A percentile compares a stretch with the other conserved stretches of the same genome.
phyloP scores from a whole-genome alignment of 805 yeast genomes.

The Metschnikowia chrysomelidarum region DNA sequence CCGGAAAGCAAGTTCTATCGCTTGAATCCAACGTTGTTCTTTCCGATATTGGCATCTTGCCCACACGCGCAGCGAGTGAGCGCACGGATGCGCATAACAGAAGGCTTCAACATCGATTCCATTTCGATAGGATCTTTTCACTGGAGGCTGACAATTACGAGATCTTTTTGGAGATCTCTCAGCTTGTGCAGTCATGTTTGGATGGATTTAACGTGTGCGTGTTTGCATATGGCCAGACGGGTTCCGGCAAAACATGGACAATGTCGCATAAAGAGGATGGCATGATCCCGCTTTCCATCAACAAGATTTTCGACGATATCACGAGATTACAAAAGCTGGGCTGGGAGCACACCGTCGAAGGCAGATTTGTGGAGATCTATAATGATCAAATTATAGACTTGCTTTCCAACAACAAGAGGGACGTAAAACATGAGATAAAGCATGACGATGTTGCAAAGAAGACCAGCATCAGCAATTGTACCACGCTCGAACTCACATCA shows the following conservation, averaged over 20 bases:
- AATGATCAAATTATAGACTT: slow-evolving; percentile 80
- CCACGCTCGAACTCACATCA: slow-evolving; percentile 44
- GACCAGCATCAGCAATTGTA: slow-evolving; percentile 62
- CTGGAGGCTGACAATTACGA: slow-evolving; percentile 51
- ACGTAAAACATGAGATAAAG: slow-evolving; percentile 60
- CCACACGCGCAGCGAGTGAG: background rate
- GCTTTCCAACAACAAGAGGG: slow-evolving; percentile 29
- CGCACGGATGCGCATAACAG: slow-evolving; percentile 2
- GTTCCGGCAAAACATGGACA: slow-evolving; percentile 90
- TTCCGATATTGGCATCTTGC: slow-evolving; percentile 1
- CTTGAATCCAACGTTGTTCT: slow-evolving; percentile 9
- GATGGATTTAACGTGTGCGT: slow-evolving; percentile 93
- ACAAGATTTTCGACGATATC: slow-evolving; percentile 63
- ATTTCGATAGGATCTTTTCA: slow-evolving; percentile 77
- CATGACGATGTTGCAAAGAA: slow-evolving; percentile 56
- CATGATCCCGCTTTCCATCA: slow-evolving; percentile 73
- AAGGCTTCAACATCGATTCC: slow-evolving; percentile 38
- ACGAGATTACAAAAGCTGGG: slow-evolving; percentile 48
- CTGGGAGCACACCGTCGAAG: slow-evolving; percentile 61
- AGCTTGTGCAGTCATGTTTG: slow-evolving; percentile 60
- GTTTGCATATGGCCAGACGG: slow-evolving; percentile 94
- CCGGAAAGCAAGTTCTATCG: slow-evolving; percentile 35
- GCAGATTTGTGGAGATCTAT: slow-evolving; percentile 86
- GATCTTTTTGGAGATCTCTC: slow-evolving; percentile 82
- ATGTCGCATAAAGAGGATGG: slow-evolving; percentile 77